Evolutionary conservation across 768 basidiomycete genomes (phyloP).

Genomic region (Mrakia hoshinonis): DNA sequence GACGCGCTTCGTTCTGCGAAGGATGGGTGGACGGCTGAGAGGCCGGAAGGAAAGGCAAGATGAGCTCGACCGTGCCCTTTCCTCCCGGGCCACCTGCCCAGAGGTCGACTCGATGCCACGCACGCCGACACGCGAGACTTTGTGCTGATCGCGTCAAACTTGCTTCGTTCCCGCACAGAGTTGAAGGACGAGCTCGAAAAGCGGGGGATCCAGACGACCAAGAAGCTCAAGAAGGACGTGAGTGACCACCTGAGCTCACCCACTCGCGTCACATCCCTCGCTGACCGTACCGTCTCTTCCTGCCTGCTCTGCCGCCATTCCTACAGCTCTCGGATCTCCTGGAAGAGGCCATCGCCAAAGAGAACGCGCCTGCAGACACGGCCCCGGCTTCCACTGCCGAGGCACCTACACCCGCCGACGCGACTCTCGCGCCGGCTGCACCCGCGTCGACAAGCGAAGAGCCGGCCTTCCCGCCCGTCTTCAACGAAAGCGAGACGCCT

Average conservation of each 20-base stretch:
- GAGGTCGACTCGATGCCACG: too few relatives aligned
- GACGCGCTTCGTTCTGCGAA: not conserved
- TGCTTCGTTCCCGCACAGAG: not conserved
- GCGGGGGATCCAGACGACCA: not conserved
- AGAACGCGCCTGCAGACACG: not conserved
- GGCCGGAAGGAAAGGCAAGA: too few relatives aligned
- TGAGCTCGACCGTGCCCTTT: not conserved
- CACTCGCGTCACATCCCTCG: not conserved
- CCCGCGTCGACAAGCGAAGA: not conserved
- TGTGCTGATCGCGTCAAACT: not conserved
- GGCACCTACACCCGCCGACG: not conserved
- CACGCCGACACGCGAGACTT: too few relatives aligned
- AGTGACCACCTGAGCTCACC: not conserved
- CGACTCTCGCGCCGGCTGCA: not conserved
- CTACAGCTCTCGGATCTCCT: constrained; percentile 16
- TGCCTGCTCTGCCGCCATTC: not conserved
- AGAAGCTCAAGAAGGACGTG: constrained; percentile 18
- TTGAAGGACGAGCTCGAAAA: constrained; percentile 23
- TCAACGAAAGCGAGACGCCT: constrained; percentile 2
- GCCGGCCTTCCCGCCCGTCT: not conserved
- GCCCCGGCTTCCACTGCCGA: not conserved
- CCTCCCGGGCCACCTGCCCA: not conserved
- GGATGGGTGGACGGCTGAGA: not conserved
- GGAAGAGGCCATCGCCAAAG: not conserved
- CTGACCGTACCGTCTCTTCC: not conserved